Evolutionary conservation across 176 grass and related monocot species (phyloP).

Genomic region (Ensete ventricosum): DNA sequence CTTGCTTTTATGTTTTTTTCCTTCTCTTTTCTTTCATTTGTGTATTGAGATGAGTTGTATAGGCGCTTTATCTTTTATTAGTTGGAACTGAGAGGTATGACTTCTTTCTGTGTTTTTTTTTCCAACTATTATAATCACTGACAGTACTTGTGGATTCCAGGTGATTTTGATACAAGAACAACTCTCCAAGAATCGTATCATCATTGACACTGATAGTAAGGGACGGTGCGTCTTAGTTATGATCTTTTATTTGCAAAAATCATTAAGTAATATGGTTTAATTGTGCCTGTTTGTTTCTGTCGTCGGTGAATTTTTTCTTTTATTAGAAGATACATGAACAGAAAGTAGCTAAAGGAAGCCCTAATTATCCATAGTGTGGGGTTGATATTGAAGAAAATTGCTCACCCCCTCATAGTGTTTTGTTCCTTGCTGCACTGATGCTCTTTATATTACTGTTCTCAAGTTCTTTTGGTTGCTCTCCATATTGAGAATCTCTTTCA

Average conservation of each 20-base stretch:
- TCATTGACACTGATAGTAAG: conserved; percentile 77
- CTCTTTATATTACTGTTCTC: no score
- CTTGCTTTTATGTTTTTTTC: neutral
- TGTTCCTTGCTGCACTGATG: no score
- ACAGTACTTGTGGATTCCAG: conserved; percentile 37
- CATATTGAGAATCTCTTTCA: no score
- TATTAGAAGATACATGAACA: neutral
- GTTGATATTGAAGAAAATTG: neutral
- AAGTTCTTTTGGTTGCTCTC: no score
- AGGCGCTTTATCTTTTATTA: neutral
- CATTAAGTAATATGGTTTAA: neutral
- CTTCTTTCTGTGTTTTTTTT: neutral
- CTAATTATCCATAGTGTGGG: neutral
- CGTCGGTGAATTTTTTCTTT: neutral
- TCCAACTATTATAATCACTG: neutral
- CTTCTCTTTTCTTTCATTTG: neutral
- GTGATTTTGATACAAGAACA: conserved; percentile 99
- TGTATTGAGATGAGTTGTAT: neutral
- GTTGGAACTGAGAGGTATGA: neutral
- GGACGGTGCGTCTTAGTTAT: conserved; percentile 43
- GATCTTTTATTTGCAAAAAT: conserved; percentile 17
- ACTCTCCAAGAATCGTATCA: conserved; percentile 93
- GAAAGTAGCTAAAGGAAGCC: neutral
- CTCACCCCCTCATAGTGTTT: no score
- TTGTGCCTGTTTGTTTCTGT: neutral